Evolutionary conservation across 768 basidiomycete species (phyloP).

Genomic region (Mycena haematopus): DNA sequence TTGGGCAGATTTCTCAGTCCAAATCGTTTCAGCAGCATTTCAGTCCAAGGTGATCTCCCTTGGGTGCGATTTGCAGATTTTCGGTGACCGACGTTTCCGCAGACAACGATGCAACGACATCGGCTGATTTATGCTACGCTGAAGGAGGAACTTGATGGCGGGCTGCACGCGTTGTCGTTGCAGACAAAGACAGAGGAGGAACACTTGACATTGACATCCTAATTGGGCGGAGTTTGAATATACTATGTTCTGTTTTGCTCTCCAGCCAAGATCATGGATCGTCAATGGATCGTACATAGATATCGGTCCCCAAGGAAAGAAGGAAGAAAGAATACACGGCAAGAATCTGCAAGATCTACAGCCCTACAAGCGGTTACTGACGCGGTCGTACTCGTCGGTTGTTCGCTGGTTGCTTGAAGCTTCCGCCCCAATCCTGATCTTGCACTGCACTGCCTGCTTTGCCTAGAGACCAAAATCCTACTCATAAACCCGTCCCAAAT

Average conservation of each 20-base stretch:
- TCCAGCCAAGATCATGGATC: too few species aligned
- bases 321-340: too few species aligned
- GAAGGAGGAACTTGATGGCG: constrained; percentile 70
- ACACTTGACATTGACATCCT: constrained; percentile 6
- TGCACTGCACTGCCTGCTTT: constrained; percentile 24
- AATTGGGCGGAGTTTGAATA: constrained; percentile 16
- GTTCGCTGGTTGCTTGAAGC: constrained; percentile 25
- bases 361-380: constrained; percentile 7
- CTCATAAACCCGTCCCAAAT: constrained; percentile 26
- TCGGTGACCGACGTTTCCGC: constrained; percentile 23
- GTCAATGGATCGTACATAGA: too few species aligned
- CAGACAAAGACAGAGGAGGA: constrained; percentile 75
- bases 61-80: constrained; percentile 19
- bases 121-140: constrained; percentile 78
- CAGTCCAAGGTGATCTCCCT: constrained; percentile 64
- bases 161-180: constrained; percentile 80
- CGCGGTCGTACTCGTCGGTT: constrained; percentile 21
- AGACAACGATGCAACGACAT: constrained; percentile 84
- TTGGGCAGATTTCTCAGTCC: constrained; percentile 73
- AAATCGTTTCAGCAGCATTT: constrained; percentile 76
- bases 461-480: constrained; percentile 21
- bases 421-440: constrained; percentile 28
- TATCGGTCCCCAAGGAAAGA: too few species aligned
- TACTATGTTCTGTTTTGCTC: not conserved
- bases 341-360: constrained; percentile 19